Evolutionary conservation across 495 filamentous ascomycete genomes (phyloP).

Genomic region (Penicillium herquei): DNA sequence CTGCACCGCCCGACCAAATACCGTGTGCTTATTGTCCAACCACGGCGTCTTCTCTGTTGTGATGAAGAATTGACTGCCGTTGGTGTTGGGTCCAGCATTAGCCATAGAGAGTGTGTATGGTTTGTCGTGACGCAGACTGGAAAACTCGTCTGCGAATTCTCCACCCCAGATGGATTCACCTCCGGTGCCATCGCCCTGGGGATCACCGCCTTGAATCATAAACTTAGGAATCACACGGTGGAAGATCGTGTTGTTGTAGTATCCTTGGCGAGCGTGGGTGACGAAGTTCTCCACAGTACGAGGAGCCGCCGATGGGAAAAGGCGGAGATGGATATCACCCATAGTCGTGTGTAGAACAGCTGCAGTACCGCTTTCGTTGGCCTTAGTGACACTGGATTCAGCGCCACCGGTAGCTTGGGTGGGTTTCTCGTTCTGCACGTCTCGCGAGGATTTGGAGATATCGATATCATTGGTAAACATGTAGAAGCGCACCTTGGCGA

Average conservation of each 20-base stretch:
- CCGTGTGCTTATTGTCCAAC: constrained; percentile 94
- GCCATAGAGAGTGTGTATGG: constrained; percentile 96
- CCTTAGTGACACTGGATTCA: constrained; percentile 53
- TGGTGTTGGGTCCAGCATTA: constrained; percentile 84
- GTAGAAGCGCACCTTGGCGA: constrained; percentile 92
- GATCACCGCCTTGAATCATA: constrained; percentile 94
- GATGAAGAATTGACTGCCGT: constrained; percentile 93
- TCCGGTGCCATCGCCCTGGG: constrained; percentile 90
- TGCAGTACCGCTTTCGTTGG: constrained; percentile 67
- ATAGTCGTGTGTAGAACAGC: constrained; percentile 90
- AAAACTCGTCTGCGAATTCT: constrained; percentile 96
- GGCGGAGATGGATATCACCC: constrained; percentile 90
- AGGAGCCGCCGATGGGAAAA: constrained; percentile 91
- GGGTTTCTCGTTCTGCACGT: constrained; percentile 95
- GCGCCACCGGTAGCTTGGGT: constrained; percentile 34
- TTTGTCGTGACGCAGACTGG: constrained; percentile 87
- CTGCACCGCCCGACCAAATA: constrained; percentile 87
- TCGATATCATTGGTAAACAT: constrained; percentile 92
- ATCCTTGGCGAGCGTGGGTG: constrained; percentile 80
- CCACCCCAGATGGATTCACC: constrained; percentile 96
- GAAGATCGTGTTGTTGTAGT: constrained; percentile 97
- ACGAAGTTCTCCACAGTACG: constrained; percentile 99
- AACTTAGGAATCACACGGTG: constrained; percentile 97
- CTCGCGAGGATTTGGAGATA: constrained; percentile 79
- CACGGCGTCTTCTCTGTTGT: constrained; percentile 96